Evolutionary conservation across 2,329 filamentous ascomycete species (phyloP).

Genomic region (Lasiodiplodia citricola): DNA sequence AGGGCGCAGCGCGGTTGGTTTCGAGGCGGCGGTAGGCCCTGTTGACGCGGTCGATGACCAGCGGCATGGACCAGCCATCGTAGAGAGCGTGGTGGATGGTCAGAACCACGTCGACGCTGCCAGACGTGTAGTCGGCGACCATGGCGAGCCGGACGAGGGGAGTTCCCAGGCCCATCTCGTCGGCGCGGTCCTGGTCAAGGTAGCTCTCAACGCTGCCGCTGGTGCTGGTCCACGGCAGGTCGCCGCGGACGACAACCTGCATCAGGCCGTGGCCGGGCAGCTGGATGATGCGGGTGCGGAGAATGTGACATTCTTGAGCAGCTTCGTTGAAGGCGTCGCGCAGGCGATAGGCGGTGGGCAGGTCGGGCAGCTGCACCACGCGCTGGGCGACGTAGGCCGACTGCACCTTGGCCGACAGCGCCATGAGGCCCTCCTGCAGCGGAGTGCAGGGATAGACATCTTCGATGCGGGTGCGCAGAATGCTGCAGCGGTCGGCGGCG

Average conservation of each 20-base stretch:
- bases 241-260: conserved; percentile 25
- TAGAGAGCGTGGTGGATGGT: conserved; percentile 50
- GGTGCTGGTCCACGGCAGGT: conserved; percentile 38
- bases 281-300: conserved; percentile 33
- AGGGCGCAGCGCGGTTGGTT: conserved; percentile 31
- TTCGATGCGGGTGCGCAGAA: conserved; percentile 33
- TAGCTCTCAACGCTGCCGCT: conserved; percentile 35
- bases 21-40: conserved; percentile 31
- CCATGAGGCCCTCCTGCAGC: conserved; percentile 48
- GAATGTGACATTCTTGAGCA: conserved; percentile 38
- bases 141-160: conserved; percentile 46
- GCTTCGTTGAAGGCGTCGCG: conserved; percentile 45
- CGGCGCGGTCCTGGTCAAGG: conserved; percentile 39
- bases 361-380: conserved; percentile 37
- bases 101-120: conserved; percentile 41
- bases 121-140: conserved; percentile 31
- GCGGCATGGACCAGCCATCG: conserved; percentile 44
- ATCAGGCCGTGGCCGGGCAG: conserved; percentile 24
- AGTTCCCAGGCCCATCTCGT: conserved; percentile 48
- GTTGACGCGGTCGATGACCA: conserved; percentile 40
- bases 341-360: conserved; percentile 40
- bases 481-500: too few species aligned
- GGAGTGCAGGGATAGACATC: conserved; percentile 51
- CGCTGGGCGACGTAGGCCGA: conserved; percentile 44
- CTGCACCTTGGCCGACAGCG: conserved; percentile 43